Evolutionary conservation across 495 filamentous ascomycete genomes (phyloP).

Genomic region (Aspergillus bertholletiae): DNA sequence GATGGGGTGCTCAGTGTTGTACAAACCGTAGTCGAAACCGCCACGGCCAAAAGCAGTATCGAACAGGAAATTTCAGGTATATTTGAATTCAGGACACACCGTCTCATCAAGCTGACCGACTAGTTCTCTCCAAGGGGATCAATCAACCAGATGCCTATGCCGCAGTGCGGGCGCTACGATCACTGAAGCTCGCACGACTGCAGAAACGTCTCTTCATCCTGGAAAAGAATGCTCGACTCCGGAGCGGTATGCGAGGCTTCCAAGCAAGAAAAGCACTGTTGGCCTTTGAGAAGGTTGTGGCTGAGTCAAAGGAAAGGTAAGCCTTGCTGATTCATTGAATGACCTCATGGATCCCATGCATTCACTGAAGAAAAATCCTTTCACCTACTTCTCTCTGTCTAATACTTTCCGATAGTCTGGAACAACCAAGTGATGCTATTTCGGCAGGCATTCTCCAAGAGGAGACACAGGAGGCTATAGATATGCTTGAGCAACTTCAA

Average conservation of each 20-base stretch:
- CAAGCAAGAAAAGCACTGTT: constrained; percentile 68
- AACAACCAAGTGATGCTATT: constrained; percentile 52
- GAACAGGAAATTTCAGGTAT: too few species aligned
- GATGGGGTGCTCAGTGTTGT: too few species aligned
- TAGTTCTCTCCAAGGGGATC: constrained; percentile 45
- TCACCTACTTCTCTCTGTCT: constrained; percentile 3
- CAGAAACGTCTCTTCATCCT: constrained; percentile 60
- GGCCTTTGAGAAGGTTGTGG: constrained; percentile 61
- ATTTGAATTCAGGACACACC: too few species aligned
- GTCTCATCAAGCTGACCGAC: too few species aligned
- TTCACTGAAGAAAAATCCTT: too few species aligned
- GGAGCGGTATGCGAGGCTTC: constrained; percentile 69
- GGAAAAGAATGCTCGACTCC: constrained; percentile 66
- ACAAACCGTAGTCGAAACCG: too few species aligned
- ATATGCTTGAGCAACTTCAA: constrained; percentile 60
- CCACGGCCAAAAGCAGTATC: too few species aligned
- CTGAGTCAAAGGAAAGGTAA: too few species aligned
- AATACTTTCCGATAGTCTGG: constrained; percentile 39
- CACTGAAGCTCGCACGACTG: constrained; percentile 53
- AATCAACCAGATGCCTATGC: too few species aligned
- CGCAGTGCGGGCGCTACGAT: too few species aligned
- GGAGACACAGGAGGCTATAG: constrained; percentile 61
- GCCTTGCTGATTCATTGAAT: too few species aligned
- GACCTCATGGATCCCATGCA: too few species aligned
- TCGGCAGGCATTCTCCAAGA: constrained; percentile 49